Base-by-base conservation (phyloP, 768 basidiomycete genomes). In the Suillus sp. region DNA sequence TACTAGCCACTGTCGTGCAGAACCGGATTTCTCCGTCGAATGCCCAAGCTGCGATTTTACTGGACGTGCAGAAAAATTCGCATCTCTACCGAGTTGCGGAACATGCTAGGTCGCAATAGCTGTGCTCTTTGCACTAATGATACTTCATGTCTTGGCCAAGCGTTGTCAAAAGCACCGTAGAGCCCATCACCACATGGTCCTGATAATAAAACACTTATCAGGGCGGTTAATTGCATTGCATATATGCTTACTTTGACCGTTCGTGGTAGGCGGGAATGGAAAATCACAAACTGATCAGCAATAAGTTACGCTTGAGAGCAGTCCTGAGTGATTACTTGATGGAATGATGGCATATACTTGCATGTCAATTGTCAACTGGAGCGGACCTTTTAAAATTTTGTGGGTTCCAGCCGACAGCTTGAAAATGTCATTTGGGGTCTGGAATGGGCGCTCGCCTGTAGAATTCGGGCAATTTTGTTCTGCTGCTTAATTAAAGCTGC, bases 81-180 rank as follows among this genome's bases (percentile, higher is more conserved):
- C 25, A 20, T 40, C 18, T 38, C 10, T 57, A 3, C 38, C 40
- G 27, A 57, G 38, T n/a, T 56, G 1, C 38, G 56, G 56, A 57
- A 8, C 35, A 25, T 56, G 16, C 25, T 57, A 40, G 27, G 38
- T 40, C 35, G 55, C 22, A 25, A 38, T 37, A 37, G 55, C 55
- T 56, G 37, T 56, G 55, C 22, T 53, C 16, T 38, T 37, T 37
- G 37, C 34, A 47, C n/a, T 47, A 35, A 55, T 22, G 3, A 35
- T n/a, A 56, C 25, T 56, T 56, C 55, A 56, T 56, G 35, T 56
- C 55, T 10, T 56, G 37, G 18, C 9, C 10, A 38, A 56, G 22
- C 22, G 4, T 37, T 25, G 35, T 56, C 14, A 55, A 56, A 38
- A 27, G 37, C 35, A 57, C 25, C 56, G 25, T 27, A 7, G 56